Evolutionary conservation across 495 filamentous ascomycete genomes (phyloP).

Genomic region (Neurospora sp.): DNA sequence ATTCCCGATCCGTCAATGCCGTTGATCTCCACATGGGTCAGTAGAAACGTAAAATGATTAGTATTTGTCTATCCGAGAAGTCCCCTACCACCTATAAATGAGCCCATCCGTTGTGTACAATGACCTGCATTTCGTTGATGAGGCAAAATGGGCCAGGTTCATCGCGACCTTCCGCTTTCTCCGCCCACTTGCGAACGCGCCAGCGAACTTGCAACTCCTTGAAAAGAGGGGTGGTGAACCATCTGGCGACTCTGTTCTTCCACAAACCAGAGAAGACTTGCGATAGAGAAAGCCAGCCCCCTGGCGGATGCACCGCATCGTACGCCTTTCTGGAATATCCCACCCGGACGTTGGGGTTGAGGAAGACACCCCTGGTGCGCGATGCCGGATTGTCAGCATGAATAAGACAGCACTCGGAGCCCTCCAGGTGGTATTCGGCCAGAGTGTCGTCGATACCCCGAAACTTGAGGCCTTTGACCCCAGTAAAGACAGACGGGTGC

Average conservation of each 20-base stretch:
- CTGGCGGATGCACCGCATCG: constrained; percentile 22
- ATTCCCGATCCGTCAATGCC: background rate
- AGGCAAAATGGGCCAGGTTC: constrained; percentile 57
- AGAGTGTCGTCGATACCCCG: constrained; percentile 62
- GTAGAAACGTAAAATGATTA: background rate
- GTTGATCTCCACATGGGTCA: background rate
- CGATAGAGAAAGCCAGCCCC: constrained; percentile 23
- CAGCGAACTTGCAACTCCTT: constrained; percentile 27
- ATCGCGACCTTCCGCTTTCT: constrained; percentile 27
- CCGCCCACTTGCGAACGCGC: constrained; percentile 29
- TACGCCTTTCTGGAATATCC: constrained; percentile 55
- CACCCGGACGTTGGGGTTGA: constrained; percentile 73
- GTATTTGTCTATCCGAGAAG: background rate
- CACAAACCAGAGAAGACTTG: constrained; percentile 30
- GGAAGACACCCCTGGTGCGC: constrained; percentile 49
- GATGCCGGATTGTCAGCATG: constrained; percentile 58
- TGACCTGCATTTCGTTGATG: constrained; percentile 78
- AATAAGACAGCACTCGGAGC: constrained; percentile 74
- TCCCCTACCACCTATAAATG: constrained; percentile 43
- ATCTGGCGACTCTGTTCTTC: constrained; percentile 31
- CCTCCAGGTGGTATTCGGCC: constrained; percentile 60
- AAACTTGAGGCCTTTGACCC: constrained; percentile 36
- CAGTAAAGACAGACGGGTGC: constrained; percentile 19
- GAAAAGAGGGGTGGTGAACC: constrained; percentile 17
- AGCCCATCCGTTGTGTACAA: constrained; percentile 64